Percentiles rank a stretch among this genome's conserved stretches.
These are phyloP conservation scores for Yarrowia sp. DNA, from an alignment of 805 yeast species.

Conservation along the genomic window DNA sequence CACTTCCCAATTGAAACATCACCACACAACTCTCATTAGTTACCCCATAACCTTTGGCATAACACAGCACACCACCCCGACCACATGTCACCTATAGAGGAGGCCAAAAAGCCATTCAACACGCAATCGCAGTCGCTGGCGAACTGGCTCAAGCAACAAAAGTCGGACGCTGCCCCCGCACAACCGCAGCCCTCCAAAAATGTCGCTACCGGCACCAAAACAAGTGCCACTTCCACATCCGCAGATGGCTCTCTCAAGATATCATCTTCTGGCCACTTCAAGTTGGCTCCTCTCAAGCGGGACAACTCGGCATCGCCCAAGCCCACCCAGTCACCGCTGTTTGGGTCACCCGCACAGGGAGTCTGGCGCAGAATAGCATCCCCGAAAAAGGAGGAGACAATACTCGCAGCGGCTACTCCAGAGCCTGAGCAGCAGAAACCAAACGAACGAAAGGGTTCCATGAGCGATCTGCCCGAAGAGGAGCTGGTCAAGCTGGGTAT, in stretches of 20 bases:
- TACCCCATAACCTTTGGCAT: background rate
- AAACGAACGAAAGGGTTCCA: conserved; percentile 5
- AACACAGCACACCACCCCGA: background rate
- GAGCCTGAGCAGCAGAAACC: conserved; percentile 7
- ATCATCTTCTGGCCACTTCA: conserved; percentile 23
- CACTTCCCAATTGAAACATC: background rate
- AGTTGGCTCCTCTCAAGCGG: conserved; percentile 23
- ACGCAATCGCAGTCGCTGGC: conserved; percentile 21
- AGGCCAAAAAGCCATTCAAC: conserved; percentile 22
- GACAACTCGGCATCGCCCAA: conserved; percentile 20
- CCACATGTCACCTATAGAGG: conserved; percentile 22
- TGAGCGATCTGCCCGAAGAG: conserved; percentile 33
- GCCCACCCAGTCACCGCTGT: conserved; percentile 15
- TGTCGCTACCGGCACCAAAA: background rate
- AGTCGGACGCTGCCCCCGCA: background rate
- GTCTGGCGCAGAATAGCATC: conserved; percentile 23
- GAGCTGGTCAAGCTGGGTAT: conserved; percentile 39
- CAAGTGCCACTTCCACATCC: background rate
- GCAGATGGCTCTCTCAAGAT: conserved; percentile 15
- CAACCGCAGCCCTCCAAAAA: background rate
- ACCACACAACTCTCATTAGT: background rate
- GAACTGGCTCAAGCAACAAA: conserved; percentile 25
- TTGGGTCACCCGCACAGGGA: conserved; percentile 1
- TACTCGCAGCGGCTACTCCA: background rate
- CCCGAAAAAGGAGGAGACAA: background rate